These are phyloP conservation scores for Rhodotorula sp. DNA, from an alignment of 1,284 basidiomycete species.

Conservation along the genomic window DNA sequence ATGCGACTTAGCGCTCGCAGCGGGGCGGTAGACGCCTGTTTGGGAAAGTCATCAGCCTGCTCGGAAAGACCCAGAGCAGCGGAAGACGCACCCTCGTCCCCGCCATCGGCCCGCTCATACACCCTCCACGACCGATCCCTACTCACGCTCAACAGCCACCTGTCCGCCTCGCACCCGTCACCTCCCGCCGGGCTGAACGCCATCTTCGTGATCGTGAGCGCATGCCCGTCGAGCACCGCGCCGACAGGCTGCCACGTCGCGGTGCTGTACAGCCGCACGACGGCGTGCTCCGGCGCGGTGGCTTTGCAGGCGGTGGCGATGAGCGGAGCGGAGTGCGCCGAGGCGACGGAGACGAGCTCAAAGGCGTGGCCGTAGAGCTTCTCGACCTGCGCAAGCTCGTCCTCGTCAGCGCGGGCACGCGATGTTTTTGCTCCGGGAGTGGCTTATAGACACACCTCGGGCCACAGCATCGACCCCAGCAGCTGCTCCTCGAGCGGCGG, in stretches of 20 bases:
- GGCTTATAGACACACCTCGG: constrained; percentile 66
- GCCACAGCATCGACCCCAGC: constrained; percentile 86
- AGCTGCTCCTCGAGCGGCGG: constrained; percentile 63
- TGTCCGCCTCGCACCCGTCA: constrained; percentile 50
- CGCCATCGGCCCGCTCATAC: constrained; percentile 58
- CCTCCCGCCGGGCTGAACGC: constrained; percentile 71
- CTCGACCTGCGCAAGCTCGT: constrained; percentile 57
- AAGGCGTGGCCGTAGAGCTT: constrained; percentile 98
- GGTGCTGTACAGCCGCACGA: constrained; percentile 79
- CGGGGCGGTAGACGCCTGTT: constrained; percentile 63
- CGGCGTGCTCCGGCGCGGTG: constrained; percentile 81
- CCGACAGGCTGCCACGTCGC: constrained; percentile 67
- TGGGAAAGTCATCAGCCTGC: background rate
- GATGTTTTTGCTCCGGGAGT: too few relatives aligned
- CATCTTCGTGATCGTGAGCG: constrained; percentile 85
- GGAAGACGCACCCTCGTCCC: constrained; percentile 28
- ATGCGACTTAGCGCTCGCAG: constrained; percentile 77
- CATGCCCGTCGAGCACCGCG: constrained; percentile 74
- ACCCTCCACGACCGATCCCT: constrained; percentile 91
- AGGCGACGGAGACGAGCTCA: constrained; percentile 79
- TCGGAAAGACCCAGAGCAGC: constrained; percentile 51
- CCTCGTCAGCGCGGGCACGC: background rate
- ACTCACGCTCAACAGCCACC: constrained; percentile 76
- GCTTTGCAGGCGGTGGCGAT: constrained; percentile 93
- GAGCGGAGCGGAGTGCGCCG: constrained; percentile 67